A percentile compares a stretch with the other conserved stretches of the same genome.
Evolutionary conservation across 805 yeast species (phyloP).

Genomic region (Saturnispora silvae): DNA sequence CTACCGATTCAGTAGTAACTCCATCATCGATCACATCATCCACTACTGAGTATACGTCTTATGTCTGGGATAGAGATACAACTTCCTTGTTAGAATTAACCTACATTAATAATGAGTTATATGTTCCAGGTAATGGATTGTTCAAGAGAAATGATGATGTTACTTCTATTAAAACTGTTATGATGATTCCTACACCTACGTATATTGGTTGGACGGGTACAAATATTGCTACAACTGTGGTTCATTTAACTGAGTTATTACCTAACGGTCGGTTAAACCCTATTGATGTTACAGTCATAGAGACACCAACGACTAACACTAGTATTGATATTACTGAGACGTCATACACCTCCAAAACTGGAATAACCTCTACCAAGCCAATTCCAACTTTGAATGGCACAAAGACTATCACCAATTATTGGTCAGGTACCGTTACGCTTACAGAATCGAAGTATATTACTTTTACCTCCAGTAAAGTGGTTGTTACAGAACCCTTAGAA

Average conservation of each 20-base stretch:
- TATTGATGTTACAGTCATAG: not conserved
- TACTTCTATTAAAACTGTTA: conserved; percentile 4
- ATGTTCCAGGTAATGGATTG: conserved; percentile 3
- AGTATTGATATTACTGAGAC: not conserved
- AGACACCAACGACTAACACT: not conserved
- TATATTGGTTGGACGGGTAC: conserved; percentile 1
- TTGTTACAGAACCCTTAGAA: conserved; percentile 1
- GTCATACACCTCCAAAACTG: not conserved
- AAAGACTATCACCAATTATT: conserved; percentile 3
- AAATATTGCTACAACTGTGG: not conserved
- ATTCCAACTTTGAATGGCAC: not conserved
- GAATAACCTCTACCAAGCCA: not conserved
- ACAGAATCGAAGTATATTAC: not conserved
- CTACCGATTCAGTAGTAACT: not conserved
- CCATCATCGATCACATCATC: not conserved
- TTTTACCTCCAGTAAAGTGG: not conserved
- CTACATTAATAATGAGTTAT: conserved; percentile 1
- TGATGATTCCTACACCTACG: conserved; percentile 2
- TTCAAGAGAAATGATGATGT: conserved; percentile 6
- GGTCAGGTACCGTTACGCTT: conserved; percentile 2
- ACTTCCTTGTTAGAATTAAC: not conserved
- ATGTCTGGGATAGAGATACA: conserved; percentile 3
- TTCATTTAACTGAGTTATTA: not conserved
- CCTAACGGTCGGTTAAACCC: not conserved
- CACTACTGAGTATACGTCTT: not conserved